These are phyloP conservation scores for Stachybotrys chlorohalonatus DNA, from an alignment of 2,329 filamentous ascomycete species.

Conservation along the genomic window DNA sequence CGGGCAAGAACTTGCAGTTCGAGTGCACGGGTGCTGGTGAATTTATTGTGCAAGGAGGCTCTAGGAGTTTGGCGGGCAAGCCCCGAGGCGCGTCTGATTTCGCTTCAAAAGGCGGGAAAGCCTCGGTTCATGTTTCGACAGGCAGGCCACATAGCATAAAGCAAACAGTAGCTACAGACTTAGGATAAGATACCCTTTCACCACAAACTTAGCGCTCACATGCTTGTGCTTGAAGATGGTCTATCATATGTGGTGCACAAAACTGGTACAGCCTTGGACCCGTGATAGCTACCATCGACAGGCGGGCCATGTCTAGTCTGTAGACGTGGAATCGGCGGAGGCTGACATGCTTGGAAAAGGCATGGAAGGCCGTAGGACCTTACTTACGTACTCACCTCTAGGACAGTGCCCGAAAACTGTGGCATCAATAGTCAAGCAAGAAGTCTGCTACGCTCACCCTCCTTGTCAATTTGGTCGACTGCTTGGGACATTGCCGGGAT, in stretches of 20 bases:
- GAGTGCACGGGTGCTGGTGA: neutral
- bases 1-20: slow-evolving; percentile 1
- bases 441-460: neutral
- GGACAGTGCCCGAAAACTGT: neutral
- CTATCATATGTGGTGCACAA: neutral
- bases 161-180: neutral
- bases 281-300: too few relatives aligned
- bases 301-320: too few relatives aligned
- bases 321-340: too few relatives aligned
- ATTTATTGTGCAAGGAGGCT: slow-evolving; percentile 11
- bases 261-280: too few relatives aligned
- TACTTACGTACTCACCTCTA: neutral
- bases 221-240: neutral
- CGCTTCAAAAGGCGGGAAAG: neutral
- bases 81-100: slow-evolving; percentile 6
- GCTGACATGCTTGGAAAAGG: too few relatives aligned
- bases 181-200: neutral
- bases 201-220: neutral
- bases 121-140: neutral
- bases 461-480: neutral
- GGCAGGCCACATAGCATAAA: neutral
- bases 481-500: neutral
- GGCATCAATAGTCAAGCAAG: too few relatives aligned
- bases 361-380: too few relatives aligned
- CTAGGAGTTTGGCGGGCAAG: slow-evolving; percentile 20